phyloP scores from a whole-genome alignment of 768 basidiomycete species.

The Epithele typhae region DNA sequence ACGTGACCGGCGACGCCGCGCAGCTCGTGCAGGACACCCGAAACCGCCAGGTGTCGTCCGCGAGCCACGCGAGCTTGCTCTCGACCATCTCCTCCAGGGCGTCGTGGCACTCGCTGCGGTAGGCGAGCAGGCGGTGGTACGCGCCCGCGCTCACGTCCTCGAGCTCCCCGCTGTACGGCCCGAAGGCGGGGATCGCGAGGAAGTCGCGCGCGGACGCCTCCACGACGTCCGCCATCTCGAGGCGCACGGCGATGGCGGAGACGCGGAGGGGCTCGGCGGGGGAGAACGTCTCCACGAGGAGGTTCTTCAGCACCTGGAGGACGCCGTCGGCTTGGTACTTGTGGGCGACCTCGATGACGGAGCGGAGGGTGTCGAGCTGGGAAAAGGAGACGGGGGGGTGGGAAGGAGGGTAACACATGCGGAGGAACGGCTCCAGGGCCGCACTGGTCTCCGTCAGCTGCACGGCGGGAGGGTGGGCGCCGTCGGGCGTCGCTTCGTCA shows the following conservation, averaged over 20 bases:
- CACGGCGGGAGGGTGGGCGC: too few species aligned
- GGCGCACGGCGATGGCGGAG: neutral
- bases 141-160: neutral
- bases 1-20: too few species aligned
- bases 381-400: conserved; percentile 40
- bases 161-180: neutral
- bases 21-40: neutral
- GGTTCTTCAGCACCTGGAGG: neutral
- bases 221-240: neutral
- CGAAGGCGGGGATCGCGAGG: too few species aligned
- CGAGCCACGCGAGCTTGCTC: neutral
- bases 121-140: too few species aligned
- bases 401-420: too few species aligned
- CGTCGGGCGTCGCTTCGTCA: too few species aligned
- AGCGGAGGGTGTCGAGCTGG: conserved; percentile 48
- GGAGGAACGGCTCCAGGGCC: too few species aligned
- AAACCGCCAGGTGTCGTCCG: neutral
- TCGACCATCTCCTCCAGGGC: neutral
- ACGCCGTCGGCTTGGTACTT: conserved; percentile 8
- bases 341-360: conserved; percentile 4
- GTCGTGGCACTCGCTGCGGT: neutral
- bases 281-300: neutral
- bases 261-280: conserved; percentile 2
- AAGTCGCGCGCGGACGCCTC: too few species aligned
- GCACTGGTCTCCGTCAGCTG: too few species aligned